Evolutionary conservation across 1,284 basidiomycete species (phyloP).

Genomic region (Fistulinella cinereoalba): DNA sequence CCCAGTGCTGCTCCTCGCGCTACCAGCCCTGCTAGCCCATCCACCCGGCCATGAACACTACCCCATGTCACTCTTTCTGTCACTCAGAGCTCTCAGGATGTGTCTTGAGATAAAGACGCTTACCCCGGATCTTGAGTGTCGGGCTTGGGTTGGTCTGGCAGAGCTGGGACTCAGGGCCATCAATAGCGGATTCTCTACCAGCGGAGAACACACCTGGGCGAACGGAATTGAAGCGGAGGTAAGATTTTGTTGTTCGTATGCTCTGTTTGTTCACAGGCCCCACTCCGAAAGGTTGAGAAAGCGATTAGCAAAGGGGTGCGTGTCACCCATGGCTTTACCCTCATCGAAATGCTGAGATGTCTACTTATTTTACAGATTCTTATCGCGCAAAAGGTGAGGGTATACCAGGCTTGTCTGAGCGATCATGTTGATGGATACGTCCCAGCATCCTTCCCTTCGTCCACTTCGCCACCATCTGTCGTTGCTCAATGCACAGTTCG

Average conservation of each 20-base stretch:
- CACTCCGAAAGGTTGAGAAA: conserved; percentile 44
- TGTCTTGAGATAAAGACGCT: conserved; percentile 52
- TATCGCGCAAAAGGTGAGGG: conserved; percentile 57
- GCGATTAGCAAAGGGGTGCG: conserved; percentile 50
- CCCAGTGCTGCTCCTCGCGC: conserved; percentile 51
- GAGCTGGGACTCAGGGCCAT: conserved; percentile 62
- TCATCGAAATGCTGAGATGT: conserved; percentile 1
- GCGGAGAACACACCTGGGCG: conserved; percentile 43
- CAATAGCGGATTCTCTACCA: conserved; percentile 41
- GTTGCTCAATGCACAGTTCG: conserved; percentile 54
- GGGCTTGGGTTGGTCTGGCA: conserved; percentile 63
- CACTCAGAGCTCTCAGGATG: conserved; percentile 51
- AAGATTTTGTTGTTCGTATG: conserved; percentile 3
- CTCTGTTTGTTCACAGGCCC: conserved; percentile 1
- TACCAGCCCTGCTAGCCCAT: conserved; percentile 57
- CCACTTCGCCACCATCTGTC: conserved; percentile 56
- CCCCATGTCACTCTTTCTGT: conserved; percentile 51
- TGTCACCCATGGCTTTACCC: conserved; percentile 2
- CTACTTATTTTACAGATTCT: conserved; percentile 43
- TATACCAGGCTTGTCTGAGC: too few species aligned
- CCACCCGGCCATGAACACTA: conserved; percentile 60
- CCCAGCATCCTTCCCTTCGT: conserved; percentile 59
- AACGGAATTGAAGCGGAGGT: conserved; percentile 54
- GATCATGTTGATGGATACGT: not conserved
- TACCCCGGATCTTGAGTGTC: conserved; percentile 58